A percentile compares a stretch with the other conserved stretches of the same genome.
phyloP scores from a whole-genome alignment of 306 rosid species.

The Lathyrus aphaca region DNA sequence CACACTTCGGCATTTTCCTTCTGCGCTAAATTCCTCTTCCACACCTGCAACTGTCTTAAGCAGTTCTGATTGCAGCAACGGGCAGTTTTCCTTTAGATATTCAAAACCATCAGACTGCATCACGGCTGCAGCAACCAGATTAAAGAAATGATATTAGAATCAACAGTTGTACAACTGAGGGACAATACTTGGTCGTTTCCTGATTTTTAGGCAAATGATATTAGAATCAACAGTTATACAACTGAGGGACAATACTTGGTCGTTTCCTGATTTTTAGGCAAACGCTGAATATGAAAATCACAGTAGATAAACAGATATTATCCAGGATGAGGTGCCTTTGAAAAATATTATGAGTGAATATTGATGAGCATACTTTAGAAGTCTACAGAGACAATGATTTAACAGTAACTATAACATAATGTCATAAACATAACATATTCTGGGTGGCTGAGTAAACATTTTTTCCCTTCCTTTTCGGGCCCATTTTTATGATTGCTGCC shows the following conservation, averaged over 20 bases:
- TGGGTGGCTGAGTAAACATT: no score
- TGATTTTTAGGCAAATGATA: constrained; percentile 35
- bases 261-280: constrained; percentile 37
- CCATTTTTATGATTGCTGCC: no score
- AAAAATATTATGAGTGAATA: constrained; percentile 1
- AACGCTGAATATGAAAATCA: constrained; percentile 24
- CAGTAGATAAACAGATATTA: constrained; percentile 39
- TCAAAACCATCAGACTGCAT: constrained; percentile 96
- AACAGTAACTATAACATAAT: no score
- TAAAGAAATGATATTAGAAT: constrained; percentile 28
- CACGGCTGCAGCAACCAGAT: constrained; percentile 67
- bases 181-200: constrained; percentile 12
- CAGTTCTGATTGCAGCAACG: constrained; percentile 89
- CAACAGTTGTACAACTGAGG: constrained; percentile 19
- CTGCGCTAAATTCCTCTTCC: constrained; percentile 87
- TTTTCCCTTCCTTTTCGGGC: no score
- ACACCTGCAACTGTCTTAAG: constrained; percentile 92
- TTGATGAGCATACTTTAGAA: no score
- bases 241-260: constrained; percentile 10
- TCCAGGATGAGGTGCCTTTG: constrained; percentile 35
- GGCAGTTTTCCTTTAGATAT: constrained; percentile 87
- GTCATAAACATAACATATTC: no score
- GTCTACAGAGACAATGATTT: no score
- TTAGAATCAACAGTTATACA: constrained; percentile 27
- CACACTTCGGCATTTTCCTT: constrained; percentile 82